phyloP scores from a whole-genome alignment of 1,284 basidiomycete genomes.

The Heterobasidion parviporum region DNA sequence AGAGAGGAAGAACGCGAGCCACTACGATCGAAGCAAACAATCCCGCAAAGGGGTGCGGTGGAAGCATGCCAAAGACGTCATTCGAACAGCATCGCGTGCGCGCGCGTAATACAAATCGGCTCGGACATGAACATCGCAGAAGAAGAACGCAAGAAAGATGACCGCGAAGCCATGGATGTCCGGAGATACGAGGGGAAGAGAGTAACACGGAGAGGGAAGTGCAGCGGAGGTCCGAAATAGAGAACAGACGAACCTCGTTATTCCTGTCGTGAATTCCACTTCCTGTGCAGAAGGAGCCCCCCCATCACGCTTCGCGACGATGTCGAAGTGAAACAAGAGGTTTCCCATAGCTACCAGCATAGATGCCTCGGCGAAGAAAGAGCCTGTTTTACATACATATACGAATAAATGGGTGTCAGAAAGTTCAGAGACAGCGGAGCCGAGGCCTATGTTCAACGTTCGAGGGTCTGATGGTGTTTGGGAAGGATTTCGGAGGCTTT shows the following conservation, averaged over 20 bases:
- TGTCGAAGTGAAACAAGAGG: conserved; percentile 43
- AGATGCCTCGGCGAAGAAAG: conserved; percentile 35
- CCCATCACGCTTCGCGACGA: conserved; percentile 12
- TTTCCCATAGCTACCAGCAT: conserved; percentile 41
- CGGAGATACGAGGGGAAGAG: not conserved
- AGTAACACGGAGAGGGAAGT: not conserved
- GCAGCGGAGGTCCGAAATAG: not conserved
- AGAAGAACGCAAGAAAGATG: not conserved
- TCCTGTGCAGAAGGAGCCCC: not conserved
- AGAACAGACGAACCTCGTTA: not conserved
- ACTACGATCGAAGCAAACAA: no score
- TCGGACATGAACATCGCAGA: not conserved
- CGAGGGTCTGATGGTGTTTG: no score
- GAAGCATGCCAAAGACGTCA: no score
- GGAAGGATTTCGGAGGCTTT: no score
- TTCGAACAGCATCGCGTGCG: no score
- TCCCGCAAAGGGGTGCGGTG: no score
- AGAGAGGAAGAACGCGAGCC: no score
- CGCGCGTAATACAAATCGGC: no score
- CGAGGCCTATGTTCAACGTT: no score
- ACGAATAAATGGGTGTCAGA: no score
- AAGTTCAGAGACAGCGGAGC: no score
- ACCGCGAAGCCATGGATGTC: not conserved
- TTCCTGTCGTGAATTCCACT: not conserved
- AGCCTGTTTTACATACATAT: conserved; percentile 22